Evolutionary conservation across 331 rosid genomes (phyloP).

Genomic region (Quercus tomentella): DNA sequence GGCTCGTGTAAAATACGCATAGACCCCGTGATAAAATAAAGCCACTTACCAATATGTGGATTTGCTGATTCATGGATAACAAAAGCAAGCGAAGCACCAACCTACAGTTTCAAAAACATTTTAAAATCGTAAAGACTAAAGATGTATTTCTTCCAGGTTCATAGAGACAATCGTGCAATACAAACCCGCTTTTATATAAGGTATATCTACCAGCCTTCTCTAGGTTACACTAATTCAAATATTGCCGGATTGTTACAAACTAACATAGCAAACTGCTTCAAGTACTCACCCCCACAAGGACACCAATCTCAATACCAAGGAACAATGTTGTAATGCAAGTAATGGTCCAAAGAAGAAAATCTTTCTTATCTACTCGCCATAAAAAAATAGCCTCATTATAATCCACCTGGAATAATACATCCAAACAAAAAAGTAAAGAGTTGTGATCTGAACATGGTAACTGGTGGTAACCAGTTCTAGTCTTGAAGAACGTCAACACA

Average conservation of each 20-base stretch:
- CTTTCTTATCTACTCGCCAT: constrained; percentile 92
- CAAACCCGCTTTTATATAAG: constrained; percentile 2
- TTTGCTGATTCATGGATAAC: constrained; percentile 98
- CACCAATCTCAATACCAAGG: constrained; percentile 97
- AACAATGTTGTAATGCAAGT: constrained; percentile 73
- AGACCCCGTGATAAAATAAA: neutral
- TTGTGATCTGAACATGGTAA: constrained; percentile 2
- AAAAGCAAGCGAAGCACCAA: constrained; percentile 91
- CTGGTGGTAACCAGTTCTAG: neutral
- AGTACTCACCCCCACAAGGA: constrained; percentile 87
- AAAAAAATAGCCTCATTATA: constrained; percentile 84
- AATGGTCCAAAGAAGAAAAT: constrained; percentile 94
- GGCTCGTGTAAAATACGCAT: neutral
- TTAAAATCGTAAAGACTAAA: constrained; percentile 3
- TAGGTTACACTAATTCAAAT: neutral
- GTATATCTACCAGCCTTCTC: neutral
- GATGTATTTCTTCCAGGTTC: constrained; percentile 5
- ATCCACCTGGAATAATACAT: constrained; percentile 69
- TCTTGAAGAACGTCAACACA: constrained; percentile 3
- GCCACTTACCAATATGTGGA: constrained; percentile 88
- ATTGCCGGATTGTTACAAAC: neutral
- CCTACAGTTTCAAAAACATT: constrained; percentile 48
- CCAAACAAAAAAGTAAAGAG: constrained; percentile 15
- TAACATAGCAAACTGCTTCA: constrained; percentile 18
- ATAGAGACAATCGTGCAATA: neutral